These are phyloP conservation scores for Sclerotinia minor DNA, from an alignment of 2,329 filamentous ascomycete genomes.

Conservation along the genomic window DNA sequence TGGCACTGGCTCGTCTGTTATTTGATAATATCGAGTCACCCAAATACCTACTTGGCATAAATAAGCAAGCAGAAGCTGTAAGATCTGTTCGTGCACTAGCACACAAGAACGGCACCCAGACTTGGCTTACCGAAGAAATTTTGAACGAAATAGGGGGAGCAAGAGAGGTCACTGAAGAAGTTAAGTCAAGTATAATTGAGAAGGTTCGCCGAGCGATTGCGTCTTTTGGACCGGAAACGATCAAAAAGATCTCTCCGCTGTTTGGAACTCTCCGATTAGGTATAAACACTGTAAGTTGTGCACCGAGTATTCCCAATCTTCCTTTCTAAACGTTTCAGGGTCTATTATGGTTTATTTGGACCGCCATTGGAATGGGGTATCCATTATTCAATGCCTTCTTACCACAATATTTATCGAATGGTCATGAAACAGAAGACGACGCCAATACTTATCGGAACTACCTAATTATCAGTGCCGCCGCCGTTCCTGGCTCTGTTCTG, in stretches of 20 bases:
- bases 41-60: slow-evolving; percentile 76
- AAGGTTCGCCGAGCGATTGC: slow-evolving; percentile 50
- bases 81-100: slow-evolving; percentile 79
- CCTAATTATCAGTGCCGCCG: slow-evolving; percentile 74
- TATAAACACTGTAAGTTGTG: slow-evolving; percentile 46
- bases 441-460: slow-evolving; percentile 72
- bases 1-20: slow-evolving; percentile 76
- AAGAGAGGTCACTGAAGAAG: slow-evolving; percentile 21
- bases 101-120: slow-evolving; percentile 66
- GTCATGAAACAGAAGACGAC: slow-evolving; percentile 47
- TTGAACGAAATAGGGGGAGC: slow-evolving; percentile 56
- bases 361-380: slow-evolving; percentile 81
- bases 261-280: slow-evolving; percentile 57
- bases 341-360: slow-evolving; percentile 77
- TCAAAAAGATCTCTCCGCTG: slow-evolving; percentile 65
- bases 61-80: slow-evolving; percentile 75
- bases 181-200: slow-evolving; percentile 28
- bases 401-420: slow-evolving; percentile 76
- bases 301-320: too few relatives aligned
- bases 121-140: slow-evolving; percentile 74
- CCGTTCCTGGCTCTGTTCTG: slow-evolving; percentile 74
- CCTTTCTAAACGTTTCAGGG: slow-evolving; percentile 9
- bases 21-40: slow-evolving; percentile 85
- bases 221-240: slow-evolving; percentile 57
- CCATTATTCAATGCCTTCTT: slow-evolving; percentile 88